Conservation (phyloP, 306 rosid species). For the Lathyrus aphaca region DNA sequence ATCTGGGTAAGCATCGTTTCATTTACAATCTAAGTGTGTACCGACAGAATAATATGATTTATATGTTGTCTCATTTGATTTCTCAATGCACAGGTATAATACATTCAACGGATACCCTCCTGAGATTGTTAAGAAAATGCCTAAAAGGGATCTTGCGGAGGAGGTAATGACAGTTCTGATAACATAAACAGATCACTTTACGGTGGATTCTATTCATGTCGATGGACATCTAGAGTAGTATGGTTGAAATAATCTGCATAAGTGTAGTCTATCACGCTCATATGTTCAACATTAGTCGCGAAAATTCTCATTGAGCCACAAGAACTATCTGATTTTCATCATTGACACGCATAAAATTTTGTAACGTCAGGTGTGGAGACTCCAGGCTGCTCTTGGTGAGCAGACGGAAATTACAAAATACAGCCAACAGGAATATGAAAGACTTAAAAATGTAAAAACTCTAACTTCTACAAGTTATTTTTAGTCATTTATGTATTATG, state of each 20-base stretch:
- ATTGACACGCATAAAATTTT: constrained; percentile 24
- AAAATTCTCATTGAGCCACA: background rate
- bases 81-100: constrained; percentile 69
- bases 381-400: constrained; percentile 97
- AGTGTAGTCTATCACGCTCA: constrained; percentile 19
- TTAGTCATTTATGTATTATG: background rate
- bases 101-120: constrained; percentile 97
- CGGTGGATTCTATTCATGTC: background rate
- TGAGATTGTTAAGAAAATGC: constrained; percentile 98
- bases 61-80: constrained; percentile 34
- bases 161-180: constrained; percentile 66
- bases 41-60: constrained; percentile 10
- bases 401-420: constrained; percentile 90
- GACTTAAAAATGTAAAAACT: constrained; percentile 85
- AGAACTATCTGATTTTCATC: constrained; percentile 2
- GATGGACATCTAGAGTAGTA: constrained; percentile 1
- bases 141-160: constrained; percentile 97
- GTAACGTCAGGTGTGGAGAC: constrained; percentile 85
- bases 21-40: constrained; percentile 3
- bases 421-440: constrained; percentile 90
- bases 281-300: constrained; percentile 14
- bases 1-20: constrained; percentile 67
- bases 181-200: background rate
- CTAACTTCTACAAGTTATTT: constrained; percentile 26
- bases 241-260: constrained; percentile 7